Conservation (phyloP, 192 early-diverging fungal genomes). For the Umbelopsis sp. region DNA sequence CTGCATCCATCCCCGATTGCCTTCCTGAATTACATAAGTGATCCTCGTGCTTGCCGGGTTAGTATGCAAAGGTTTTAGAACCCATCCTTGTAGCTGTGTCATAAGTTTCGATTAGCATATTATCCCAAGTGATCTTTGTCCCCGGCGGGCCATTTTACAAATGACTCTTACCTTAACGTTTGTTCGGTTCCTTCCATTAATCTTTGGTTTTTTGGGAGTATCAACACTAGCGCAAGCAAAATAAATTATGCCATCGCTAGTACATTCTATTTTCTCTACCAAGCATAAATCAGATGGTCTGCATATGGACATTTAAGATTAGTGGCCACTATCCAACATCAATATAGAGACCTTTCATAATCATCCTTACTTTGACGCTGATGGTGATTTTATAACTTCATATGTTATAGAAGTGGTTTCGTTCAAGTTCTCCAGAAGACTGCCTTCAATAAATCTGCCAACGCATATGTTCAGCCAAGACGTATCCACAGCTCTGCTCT, state of each 20-base stretch:
- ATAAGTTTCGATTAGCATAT: not conserved
- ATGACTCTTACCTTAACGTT: constrained; percentile 33
- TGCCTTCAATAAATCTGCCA: constrained; percentile 37
- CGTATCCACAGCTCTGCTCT: not conserved
- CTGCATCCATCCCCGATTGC: constrained; percentile 46
- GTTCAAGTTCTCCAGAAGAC: constrained; percentile 37
- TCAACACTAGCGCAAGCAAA: constrained; percentile 53
- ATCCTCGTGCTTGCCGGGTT: constrained; percentile 49
- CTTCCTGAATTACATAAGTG: constrained; percentile 51
- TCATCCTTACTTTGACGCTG: constrained; percentile 33
- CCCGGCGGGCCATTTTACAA: too few relatives aligned
- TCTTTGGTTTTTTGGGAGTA: constrained; percentile 45
- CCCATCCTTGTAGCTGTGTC: constrained; percentile 49
- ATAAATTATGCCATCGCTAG: constrained; percentile 47
- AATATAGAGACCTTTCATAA: not conserved
- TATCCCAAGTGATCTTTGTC: not conserved
- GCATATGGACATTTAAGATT: not conserved
- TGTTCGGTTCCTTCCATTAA: constrained; percentile 44
- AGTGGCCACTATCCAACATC: not conserved
- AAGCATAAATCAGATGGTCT: constrained; percentile 39
- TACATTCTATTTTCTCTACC: constrained; percentile 51
- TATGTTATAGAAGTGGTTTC: constrained; percentile 44
- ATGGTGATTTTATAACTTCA: constrained; percentile 28
- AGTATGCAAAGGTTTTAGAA: constrained; percentile 45
- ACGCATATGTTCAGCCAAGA: not conserved